Percentiles rank a stretch among this genome's conserved stretches.
phyloP scores from a whole-genome alignment of 352 stramenopile species.

The Phytopythium litorale region DNA sequence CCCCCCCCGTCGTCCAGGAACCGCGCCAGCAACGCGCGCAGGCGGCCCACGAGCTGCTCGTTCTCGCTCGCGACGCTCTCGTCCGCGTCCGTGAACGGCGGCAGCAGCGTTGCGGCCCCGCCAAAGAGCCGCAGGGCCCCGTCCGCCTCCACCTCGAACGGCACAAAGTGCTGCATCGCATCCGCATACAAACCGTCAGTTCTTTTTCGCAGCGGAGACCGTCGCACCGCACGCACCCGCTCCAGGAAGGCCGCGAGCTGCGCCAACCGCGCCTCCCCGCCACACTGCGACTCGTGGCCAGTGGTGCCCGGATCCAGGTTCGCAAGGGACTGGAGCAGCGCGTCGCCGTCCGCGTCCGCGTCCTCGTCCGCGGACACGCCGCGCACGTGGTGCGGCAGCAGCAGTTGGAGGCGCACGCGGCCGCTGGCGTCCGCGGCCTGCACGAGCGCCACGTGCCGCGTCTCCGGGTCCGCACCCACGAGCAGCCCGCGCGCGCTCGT shows the following conservation, averaged over 20 bases:
- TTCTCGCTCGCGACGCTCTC: constrained; percentile 30
- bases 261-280: neutral
- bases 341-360: constrained; percentile 12
- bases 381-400: constrained; percentile 27
- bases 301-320: neutral
- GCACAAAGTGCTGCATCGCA: neutral
- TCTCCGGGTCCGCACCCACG: constrained; percentile 57
- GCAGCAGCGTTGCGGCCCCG: constrained; percentile 33
- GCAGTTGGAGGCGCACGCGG: constrained; percentile 26
- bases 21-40: constrained; percentile 32
- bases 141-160: constrained; percentile 4
- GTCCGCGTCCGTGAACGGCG: constrained; percentile 28
- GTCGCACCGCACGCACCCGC: constrained; percentile 1
- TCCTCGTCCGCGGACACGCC: constrained; percentile 9
- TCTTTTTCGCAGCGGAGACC: constrained; percentile 10
- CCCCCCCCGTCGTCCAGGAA: constrained; percentile 6
- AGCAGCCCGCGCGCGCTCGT: constrained; percentile 38
- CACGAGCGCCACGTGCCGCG: constrained; percentile 43
- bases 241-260: neutral
- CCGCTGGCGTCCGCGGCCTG: constrained; percentile 2
- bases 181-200: neutral
- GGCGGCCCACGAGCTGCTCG: constrained; percentile 40
- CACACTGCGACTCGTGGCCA: neutral
- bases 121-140: constrained; percentile 26
- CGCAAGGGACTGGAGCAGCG: constrained; percentile 11